Evolutionary conservation across 2,329 filamentous ascomycete species (phyloP).

Genomic region (Colletotrichum filicis): DNA sequence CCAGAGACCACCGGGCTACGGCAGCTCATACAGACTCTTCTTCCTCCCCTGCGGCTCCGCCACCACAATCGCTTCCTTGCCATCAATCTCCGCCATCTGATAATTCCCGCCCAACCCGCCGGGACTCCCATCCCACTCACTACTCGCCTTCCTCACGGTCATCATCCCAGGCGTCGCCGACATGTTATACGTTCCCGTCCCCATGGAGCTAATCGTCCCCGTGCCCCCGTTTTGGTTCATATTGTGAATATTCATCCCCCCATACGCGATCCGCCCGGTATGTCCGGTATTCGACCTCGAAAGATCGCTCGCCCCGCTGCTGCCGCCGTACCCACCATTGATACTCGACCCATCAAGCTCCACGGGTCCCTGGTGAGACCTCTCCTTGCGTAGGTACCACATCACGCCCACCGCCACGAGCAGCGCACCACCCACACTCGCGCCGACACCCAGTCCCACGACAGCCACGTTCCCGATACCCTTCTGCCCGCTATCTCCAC

Average conservation of each 20-base stretch:
- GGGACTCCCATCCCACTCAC: conserved; percentile 26
- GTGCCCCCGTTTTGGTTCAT: conserved; percentile 14
- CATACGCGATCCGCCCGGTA: conserved; percentile 15
- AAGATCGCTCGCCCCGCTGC: background rate
- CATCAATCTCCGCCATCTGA: conserved; percentile 31
- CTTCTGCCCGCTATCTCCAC: background rate
- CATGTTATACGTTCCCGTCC: conserved; percentile 19
- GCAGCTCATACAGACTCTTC: conserved; percentile 32
- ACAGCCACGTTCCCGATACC: conserved; percentile 9
- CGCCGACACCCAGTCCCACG: conserved; percentile 24
- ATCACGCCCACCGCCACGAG: conserved; percentile 26
- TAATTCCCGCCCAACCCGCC: conserved; percentile 12
- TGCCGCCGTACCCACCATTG: background rate
- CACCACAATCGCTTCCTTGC: conserved; percentile 22
- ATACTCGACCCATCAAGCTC: conserved; percentile 16
- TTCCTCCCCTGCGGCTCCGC: conserved; percentile 9
- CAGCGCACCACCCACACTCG: conserved; percentile 25
- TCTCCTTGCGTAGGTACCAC: conserved; percentile 26
- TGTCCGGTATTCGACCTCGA: conserved; percentile 1
- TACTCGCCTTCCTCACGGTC: conserved; percentile 6
- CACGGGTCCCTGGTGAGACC: background rate
- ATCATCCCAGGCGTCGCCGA: background rate
- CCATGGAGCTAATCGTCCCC: conserved; percentile 29
- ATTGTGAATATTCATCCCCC: conserved; percentile 13
- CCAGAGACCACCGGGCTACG: background rate